Evolutionary conservation across 495 filamentous ascomycete species (phyloP).

Genomic region (Annulohypoxylon moriforme): DNA sequence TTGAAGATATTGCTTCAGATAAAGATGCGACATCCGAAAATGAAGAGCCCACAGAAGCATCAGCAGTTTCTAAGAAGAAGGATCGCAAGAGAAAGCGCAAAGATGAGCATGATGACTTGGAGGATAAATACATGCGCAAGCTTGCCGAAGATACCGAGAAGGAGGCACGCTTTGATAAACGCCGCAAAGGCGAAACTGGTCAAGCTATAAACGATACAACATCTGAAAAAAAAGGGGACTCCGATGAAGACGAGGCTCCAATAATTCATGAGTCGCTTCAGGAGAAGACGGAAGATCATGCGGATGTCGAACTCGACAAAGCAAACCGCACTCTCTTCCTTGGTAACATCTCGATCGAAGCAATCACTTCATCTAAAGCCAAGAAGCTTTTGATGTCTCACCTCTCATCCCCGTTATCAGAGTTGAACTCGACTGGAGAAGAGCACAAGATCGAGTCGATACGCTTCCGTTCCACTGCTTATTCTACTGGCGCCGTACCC

Average conservation of each 20-base stretch:
- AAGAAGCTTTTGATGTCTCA: slow-evolving; percentile 81
- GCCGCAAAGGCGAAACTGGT: slow-evolving; percentile 57
- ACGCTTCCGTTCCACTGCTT: slow-evolving; percentile 93
- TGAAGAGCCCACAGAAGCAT: slow-evolving; percentile 49
- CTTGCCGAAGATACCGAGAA: slow-evolving; percentile 65
- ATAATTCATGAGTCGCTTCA: slow-evolving; percentile 64
- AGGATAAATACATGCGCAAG: slow-evolving; percentile 81
- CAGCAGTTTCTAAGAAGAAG: slow-evolving; percentile 42
- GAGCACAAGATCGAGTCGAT: slow-evolving; percentile 84
- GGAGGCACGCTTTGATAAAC: slow-evolving; percentile 55
- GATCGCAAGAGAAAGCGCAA: slow-evolving; percentile 83
- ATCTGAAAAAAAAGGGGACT: slow-evolving; percentile 47
- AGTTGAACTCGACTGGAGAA: slow-evolving; percentile 58
- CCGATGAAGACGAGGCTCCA: slow-evolving; percentile 48
- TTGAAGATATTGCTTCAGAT: slow-evolving; percentile 52
- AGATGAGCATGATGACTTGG: slow-evolving; percentile 77
- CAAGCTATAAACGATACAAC: slow-evolving; percentile 44
- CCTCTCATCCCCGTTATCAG: slow-evolving; percentile 57
- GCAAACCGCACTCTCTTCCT: slow-evolving; percentile 92
- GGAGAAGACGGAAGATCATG: slow-evolving; percentile 52
- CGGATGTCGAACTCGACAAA: slow-evolving; percentile 76
- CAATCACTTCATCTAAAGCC: slow-evolving; percentile 81
- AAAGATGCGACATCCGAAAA: slow-evolving; percentile 51
- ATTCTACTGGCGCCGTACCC: slow-evolving; percentile 77
- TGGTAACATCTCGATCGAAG: slow-evolving; percentile 85